Evolutionary conservation across 2,329 filamentous ascomycete genomes (phyloP).

Genomic region (Trichoderma semiorbis): DNA sequence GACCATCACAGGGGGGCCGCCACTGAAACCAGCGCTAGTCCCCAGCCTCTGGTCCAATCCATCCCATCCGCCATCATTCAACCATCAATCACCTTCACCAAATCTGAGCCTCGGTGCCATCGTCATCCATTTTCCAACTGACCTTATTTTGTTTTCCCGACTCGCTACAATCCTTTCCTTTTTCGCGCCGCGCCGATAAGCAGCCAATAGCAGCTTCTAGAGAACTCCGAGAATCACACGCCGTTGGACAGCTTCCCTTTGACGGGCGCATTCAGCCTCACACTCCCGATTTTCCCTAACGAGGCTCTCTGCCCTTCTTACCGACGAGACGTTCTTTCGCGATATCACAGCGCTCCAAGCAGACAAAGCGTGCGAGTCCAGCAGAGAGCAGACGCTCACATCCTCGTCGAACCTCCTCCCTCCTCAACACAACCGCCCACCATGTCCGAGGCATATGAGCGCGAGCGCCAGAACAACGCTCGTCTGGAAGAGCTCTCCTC

Average conservation of each 20-base stretch:
- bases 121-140: slow-evolving; percentile 9
- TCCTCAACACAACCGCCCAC: slow-evolving; percentile 1
- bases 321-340: background rate
- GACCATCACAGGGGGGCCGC: background rate
- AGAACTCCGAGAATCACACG: background rate
- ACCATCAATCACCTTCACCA: background rate
- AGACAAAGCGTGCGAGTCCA: background rate
- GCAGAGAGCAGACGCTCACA: background rate
- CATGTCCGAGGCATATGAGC: slow-evolving; percentile 77
- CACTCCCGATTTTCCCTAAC: background rate
- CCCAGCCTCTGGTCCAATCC: background rate
- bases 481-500: slow-evolving; percentile 85
- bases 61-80: background rate
- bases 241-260: background rate
- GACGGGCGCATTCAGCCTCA: background rate
- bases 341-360: background rate
- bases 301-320: background rate
- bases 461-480: slow-evolving; percentile 88
- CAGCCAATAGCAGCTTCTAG: background rate
- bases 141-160: background rate
- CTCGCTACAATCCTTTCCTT: background rate
- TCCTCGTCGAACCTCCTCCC: background rate
- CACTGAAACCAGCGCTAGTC: slow-evolving; percentile 9
- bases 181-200: background rate
- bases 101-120: slow-evolving; percentile 6